Evolutionary conservation across 352 stramenopile species (phyloP), one percentile per base, ranked within the genome.

Genomic region (Globisporangium takayamanum): DNA sequence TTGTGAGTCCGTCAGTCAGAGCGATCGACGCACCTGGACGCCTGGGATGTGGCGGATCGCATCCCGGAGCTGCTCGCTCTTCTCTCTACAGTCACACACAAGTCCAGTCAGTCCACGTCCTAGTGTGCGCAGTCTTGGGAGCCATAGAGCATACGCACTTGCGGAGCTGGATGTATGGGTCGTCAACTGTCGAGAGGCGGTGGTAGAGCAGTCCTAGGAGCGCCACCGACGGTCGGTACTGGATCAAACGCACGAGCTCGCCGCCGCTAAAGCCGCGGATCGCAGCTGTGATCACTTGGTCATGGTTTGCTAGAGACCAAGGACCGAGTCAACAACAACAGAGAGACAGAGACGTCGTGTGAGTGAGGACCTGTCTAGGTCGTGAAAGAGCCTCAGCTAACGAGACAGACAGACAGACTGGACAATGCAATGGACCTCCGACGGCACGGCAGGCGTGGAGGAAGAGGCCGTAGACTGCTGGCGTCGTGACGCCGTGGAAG

Each of bases 261-360:
- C 78, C 76, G 10, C 84, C 84, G 41, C 72, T 84, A 57, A 94
- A 94, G 39, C 84, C 84, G 41, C 84, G 82, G 59, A 89, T 91
- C 41, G 81, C 82, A 1, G 77, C 81, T n/a, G 84, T 91, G 57
- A 94, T 90, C 7, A 94, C 69, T 57, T 87, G 78, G 62, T 92
- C 79, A 44, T 91, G 80, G 55, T 89, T 68, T 3, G 74, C 84
- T 92, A 49, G 18, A 10, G 41, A 18, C 10, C 33, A 7, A 47
- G 14, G 6, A 8, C 15, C 18, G 14, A 47, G 14, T 10, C 41
- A 60, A 15, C 16, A 28, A 37, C 7, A 7, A 10, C 5, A 44
- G 20, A 8, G 28, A 47, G 10, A 49, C 16, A 5, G 5, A 4
- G 18, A 49, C n/a, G 15, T 33, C 28, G 3, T 22, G 37, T 44